These are phyloP conservation scores for Termitomyces heimii DNA, from an alignment of 768 basidiomycete species.

Conservation along the genomic window DNA sequence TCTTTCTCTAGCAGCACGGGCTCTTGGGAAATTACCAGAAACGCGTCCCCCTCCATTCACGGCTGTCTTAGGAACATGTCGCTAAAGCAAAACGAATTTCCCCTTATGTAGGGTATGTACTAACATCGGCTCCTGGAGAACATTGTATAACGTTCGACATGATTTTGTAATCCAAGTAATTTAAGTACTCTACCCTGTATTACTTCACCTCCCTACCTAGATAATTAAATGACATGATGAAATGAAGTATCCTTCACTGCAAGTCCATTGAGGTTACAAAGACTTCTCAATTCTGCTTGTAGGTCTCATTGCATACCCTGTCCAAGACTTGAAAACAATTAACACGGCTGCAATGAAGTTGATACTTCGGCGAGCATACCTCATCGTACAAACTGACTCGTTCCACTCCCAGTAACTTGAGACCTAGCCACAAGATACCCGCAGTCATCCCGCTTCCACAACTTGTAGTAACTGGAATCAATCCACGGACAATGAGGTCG, in stretches of 20 bases:
- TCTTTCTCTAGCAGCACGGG: slow-evolving; percentile 41
- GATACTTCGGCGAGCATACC: slow-evolving; percentile 37
- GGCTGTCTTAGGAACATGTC: slow-evolving; percentile 46
- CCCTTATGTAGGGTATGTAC: neutral
- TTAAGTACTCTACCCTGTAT: neutral
- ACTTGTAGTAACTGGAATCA: slow-evolving; percentile 58
- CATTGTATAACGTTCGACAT: neutral
- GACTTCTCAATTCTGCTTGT: slow-evolving; percentile 58
- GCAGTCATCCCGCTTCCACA: slow-evolving; percentile 99
- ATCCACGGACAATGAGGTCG: slow-evolving; percentile 53
- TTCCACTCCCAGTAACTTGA: slow-evolving; percentile 61
- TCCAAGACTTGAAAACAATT: slow-evolving; percentile 69
- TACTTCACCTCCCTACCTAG: neutral
- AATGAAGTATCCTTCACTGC: neutral
- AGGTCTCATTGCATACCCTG: slow-evolving; percentile 78
- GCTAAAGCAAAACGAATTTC: slow-evolving; percentile 8
- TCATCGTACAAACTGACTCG: slow-evolving; percentile 86
- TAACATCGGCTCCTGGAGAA: neutral
- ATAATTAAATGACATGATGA: neutral
- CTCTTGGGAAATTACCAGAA: slow-evolving; percentile 40
- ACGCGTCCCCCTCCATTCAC: slow-evolving; percentile 60
- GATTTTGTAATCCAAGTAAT: no score
- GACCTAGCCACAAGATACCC: slow-evolving; percentile 87
- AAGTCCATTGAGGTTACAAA: neutral
- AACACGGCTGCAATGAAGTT: neutral